phyloP scores from a whole-genome alignment of 768 basidiomycete genomes.

The Boletus pseudopeckii region DNA sequence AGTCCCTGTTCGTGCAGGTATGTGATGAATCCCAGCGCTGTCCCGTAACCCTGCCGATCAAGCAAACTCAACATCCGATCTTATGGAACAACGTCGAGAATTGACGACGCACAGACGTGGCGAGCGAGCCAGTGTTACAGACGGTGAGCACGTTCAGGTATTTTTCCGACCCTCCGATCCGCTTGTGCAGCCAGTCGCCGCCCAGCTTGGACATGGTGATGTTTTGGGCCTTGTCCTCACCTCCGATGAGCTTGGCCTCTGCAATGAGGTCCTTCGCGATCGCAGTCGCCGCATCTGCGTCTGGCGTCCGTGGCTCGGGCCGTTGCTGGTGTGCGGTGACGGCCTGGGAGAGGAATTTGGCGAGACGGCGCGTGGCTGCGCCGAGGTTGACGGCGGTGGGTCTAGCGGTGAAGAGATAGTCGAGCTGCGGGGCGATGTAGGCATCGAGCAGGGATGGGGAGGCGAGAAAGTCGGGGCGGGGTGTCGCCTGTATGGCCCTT shows the following conservation, averaged over 20 bases:
- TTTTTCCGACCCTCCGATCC: conserved; percentile 33
- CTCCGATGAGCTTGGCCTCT: conserved; percentile 73
- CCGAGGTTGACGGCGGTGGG: conserved; percentile 97
- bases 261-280: conserved; percentile 58
- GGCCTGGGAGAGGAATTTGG: conserved; percentile 38
- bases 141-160: conserved; percentile 84
- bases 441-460: conserved; percentile 49
- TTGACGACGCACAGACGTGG: conserved; percentile 67
- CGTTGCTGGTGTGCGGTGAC: conserved; percentile 18
- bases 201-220: conserved; percentile 81
- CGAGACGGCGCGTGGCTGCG: conserved; percentile 74
- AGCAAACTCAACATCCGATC: not conserved
- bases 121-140: conserved; percentile 96
- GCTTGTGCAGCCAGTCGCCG: conserved; percentile 75
- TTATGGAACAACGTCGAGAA: not conserved
- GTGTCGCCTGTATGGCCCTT: conserved; percentile 43
- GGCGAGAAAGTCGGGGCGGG: conserved; percentile 52
- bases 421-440: conserved; percentile 57
- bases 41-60: conserved; percentile 84
- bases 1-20: conserved; percentile 77
- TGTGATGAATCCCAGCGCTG: conserved; percentile 91
- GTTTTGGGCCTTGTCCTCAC: conserved; percentile 87
- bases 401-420: conserved; percentile 79
- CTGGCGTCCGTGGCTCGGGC: conserved; percentile 8
- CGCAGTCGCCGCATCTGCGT: conserved; percentile 39